These are phyloP conservation scores for Annulohypoxylon moriforme DNA, from an alignment of 495 filamentous ascomycete species.

Conservation along the genomic window DNA sequence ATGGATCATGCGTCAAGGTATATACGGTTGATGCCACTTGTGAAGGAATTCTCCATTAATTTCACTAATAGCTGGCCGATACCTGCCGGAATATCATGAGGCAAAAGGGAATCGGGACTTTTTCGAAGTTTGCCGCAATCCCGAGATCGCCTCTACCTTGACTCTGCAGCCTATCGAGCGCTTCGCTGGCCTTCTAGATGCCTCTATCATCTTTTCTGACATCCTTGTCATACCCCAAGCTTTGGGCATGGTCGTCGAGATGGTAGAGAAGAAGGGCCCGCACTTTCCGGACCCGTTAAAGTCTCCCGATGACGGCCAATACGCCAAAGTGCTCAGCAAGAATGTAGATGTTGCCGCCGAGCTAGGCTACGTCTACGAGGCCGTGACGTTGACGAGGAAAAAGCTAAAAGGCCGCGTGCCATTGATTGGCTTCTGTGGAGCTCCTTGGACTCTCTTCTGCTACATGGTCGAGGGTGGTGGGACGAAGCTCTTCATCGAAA, in stretches of 20 bases:
- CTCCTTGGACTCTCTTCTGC: slow-evolving; percentile 95
- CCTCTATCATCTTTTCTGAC: slow-evolving; percentile 98
- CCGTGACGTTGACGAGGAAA: slow-evolving; percentile 88
- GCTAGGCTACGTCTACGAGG: slow-evolving; percentile 93
- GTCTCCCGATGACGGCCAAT: slow-evolving; percentile 82
- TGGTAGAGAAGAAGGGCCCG: slow-evolving; percentile 95
- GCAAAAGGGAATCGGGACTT: slow-evolving; percentile 91
- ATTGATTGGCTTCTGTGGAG: slow-evolving; percentile 96
- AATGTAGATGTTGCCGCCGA: slow-evolving; percentile 85
- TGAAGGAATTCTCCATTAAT: slow-evolving; percentile 18
- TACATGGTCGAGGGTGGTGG: slow-evolving; percentile 99
- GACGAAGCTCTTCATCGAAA: slow-evolving; percentile 88
- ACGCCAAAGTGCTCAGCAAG: slow-evolving; percentile 77
- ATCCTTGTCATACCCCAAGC: slow-evolving; percentile 98
- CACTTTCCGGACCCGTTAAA: slow-evolving; percentile 88
- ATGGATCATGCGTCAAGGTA: slow-evolving; percentile 99
- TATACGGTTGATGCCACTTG: not conserved
- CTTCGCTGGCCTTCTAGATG: slow-evolving; percentile 89
- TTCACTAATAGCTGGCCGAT: slow-evolving; percentile 79
- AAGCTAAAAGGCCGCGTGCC: slow-evolving; percentile 91
- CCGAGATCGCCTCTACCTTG: slow-evolving; percentile 89
- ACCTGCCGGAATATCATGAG: slow-evolving; percentile 97
- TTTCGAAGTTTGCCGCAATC: slow-evolving; percentile 94
- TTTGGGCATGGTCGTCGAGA: slow-evolving; percentile 96
- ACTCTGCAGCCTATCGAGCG: slow-evolving; percentile 95